Base-by-base conservation (phyloP, 1,139 yeast genomes). In the Yamadazyma atmosphaerica region DNA sequence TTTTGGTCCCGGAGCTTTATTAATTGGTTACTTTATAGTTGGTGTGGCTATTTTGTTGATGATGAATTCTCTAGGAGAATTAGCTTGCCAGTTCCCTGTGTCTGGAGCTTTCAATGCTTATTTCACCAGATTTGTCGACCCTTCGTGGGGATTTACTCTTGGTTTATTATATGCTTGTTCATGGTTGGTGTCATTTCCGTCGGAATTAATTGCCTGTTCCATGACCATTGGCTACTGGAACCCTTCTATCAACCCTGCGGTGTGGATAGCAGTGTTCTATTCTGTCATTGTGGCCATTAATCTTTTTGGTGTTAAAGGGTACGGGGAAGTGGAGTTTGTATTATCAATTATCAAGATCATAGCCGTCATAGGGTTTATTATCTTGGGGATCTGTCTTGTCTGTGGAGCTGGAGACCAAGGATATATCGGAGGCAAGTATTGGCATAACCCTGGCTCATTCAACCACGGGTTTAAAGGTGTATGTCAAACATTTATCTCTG, bases 401-500 rank as follows among this genome's bases (percentile, higher is more conserved):
- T 62, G 71, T 46, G 77, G 77, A 36, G 75, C 58, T 22, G 75
- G 76, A 10, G 52, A 54, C 21, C 63, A 63, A 42, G 71, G 72
- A 12, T 70, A 67, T 44, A 57, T 70, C 37, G 76, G 76, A 12
- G 66, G 60, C 16, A 56, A 44, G 39, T 64, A 66, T 52, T 71
- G 76, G 75, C 59, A 56, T 34, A 37, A 61, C 26, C 74, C 74
- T 2, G 76, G 75, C 8, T 56, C 87, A 0, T 71, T 71, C 72
- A 65, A 74, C 68, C 43, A 66, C 56, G 76, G 77, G 68, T 42
- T 86, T 77, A 87, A 88, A 58, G 96, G 96, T 49, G 80, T 87
- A 21, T 79, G 88, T 53, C 69, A 86, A n/a, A 85, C 85, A 23
- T 85, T 89, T 53, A 88, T 89, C 36, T 78, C 83, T 23, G 94